These are phyloP conservation scores for Clohesyomyces aquaticus DNA, from an alignment of 495 filamentous ascomycete genomes.

Conservation along the genomic window DNA sequence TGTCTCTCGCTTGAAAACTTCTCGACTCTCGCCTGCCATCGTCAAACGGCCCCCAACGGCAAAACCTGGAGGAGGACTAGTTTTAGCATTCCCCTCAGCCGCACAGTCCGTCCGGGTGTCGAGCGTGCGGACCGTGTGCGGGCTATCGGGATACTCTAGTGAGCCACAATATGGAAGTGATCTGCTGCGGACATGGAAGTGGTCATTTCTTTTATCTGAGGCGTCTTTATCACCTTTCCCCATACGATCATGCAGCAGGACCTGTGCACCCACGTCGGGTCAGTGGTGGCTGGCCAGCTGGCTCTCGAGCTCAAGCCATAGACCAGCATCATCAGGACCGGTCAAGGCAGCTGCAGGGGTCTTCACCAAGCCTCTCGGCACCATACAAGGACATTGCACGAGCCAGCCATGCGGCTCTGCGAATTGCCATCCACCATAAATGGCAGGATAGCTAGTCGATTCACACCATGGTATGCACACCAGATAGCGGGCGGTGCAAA, in stretches of 20 bases:
- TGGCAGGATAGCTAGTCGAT: slow-evolving; percentile 7
- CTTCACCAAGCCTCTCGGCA: background rate
- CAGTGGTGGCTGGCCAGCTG: slow-evolving; percentile 36
- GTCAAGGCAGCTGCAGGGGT: slow-evolving; percentile 33
- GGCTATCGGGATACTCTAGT: slow-evolving; percentile 2
- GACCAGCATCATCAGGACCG: slow-evolving; percentile 13
- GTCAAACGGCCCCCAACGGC: background rate
- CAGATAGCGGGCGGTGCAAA: slow-evolving; percentile 37
- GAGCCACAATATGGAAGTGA: slow-evolving; percentile 24
- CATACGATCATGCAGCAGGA: slow-evolving; percentile 28
- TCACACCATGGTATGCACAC: slow-evolving; percentile 17
- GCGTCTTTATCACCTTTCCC: slow-evolving; percentile 31
- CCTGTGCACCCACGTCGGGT: slow-evolving; percentile 25
- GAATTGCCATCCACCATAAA: slow-evolving; percentile 32
- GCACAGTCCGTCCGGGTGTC: background rate
- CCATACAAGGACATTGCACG: background rate
- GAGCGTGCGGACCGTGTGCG: slow-evolving; percentile 2
- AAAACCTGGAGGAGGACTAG: slow-evolving; percentile 10
- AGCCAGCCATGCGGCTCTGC: slow-evolving; percentile 36
- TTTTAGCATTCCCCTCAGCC: slow-evolving; percentile 14
- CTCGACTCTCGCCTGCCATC: background rate
- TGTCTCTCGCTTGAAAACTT: slow-evolving; percentile 20
- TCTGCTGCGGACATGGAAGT: slow-evolving; percentile 20
- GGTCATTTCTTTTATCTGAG: slow-evolving; percentile 28
- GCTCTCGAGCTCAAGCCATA: background rate